A percentile compares a stretch with the other conserved stretches of the same genome.
phyloP scores from a whole-genome alignment of 2,329 filamentous ascomycete genomes.

The Pseudocercospora macadamiae region DNA sequence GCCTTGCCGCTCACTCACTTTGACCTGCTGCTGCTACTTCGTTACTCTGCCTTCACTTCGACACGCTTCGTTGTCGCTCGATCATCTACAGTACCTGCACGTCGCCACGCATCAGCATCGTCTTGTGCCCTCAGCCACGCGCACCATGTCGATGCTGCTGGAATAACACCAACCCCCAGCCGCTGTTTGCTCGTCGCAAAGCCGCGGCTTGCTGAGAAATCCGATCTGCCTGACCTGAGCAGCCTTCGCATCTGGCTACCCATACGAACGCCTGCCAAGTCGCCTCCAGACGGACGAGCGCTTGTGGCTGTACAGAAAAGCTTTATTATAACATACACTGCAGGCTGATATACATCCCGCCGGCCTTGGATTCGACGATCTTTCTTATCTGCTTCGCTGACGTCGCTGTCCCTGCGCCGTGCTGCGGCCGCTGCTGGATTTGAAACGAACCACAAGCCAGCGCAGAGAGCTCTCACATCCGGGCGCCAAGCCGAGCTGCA shows the following conservation, averaged over 20 bases:
- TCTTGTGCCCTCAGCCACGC: not conserved
- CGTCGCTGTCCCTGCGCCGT: constrained; percentile 7
- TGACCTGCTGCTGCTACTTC: not conserved
- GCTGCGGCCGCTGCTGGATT: not conserved
- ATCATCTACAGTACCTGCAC: not conserved
- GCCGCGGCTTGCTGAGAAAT: constrained; percentile 2
- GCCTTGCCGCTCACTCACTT: not conserved
- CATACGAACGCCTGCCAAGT: too few relatives aligned
- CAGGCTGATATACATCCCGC: constrained; percentile 2
- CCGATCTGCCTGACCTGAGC: not conserved
- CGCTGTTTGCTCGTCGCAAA: constrained; percentile 3
- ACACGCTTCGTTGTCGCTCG: not conserved
- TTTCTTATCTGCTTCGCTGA: not conserved
- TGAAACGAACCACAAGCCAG: not conserved
- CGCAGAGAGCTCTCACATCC: constrained; percentile 2
- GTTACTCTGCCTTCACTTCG: not conserved
- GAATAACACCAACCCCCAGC: not conserved
- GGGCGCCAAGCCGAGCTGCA: not conserved
- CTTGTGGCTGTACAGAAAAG: constrained; percentile 2
- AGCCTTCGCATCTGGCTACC: not conserved
- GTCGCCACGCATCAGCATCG: not conserved
- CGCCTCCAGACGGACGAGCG: not conserved
- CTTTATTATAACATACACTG: constrained; percentile 1
- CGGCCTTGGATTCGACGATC: not conserved
- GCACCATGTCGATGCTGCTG: constrained; percentile 6